These are phyloP conservation scores for Solanum neorickii DNA, from an alignment of 257 asterid species.

Conservation along the genomic window DNA sequence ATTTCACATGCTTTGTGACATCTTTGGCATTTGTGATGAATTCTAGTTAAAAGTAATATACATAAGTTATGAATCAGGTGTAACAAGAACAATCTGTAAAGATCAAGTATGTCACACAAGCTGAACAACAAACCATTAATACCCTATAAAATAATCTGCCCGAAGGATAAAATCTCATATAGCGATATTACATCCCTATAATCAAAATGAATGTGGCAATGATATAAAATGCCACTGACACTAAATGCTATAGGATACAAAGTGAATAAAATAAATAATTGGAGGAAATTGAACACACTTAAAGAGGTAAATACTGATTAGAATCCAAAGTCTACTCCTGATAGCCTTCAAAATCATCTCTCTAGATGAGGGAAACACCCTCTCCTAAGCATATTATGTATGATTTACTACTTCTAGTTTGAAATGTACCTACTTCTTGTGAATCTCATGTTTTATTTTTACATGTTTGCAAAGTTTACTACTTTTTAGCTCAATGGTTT, in stretches of 20 bases:
- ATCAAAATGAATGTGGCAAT: not conserved
- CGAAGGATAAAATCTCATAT: slow-evolving; percentile 82
- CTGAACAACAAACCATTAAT: not conserved
- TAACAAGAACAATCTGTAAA: not conserved
- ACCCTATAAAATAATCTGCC: slow-evolving; percentile 94
- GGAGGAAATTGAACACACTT: not conserved
- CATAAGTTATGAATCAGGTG: not conserved
- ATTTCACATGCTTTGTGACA: slow-evolving; percentile 61
- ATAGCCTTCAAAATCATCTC: not conserved
- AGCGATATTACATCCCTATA: slow-evolving; percentile 91
- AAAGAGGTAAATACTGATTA: not conserved
- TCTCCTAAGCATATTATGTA: not conserved
- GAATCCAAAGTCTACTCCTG: not conserved
- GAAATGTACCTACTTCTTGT: too few species aligned
- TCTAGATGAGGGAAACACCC: not conserved
- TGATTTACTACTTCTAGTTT: too few species aligned
- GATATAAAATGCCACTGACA: not conserved
- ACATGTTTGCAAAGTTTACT: too few species aligned
- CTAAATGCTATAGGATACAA: not conserved
- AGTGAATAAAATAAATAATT: not conserved
- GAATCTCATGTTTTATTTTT: slow-evolving; percentile 4
- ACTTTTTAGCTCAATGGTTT: too few species aligned
- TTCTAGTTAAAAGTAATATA: slow-evolving; percentile 28
- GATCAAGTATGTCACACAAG: not conserved
- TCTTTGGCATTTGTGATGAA: slow-evolving; percentile 76